A percentile compares a stretch with the other conserved stretches of the same genome.
Evolutionary conservation across 2,329 filamentous ascomycete species (phyloP).

Genomic region (Sphaceloma murrayae): DNA sequence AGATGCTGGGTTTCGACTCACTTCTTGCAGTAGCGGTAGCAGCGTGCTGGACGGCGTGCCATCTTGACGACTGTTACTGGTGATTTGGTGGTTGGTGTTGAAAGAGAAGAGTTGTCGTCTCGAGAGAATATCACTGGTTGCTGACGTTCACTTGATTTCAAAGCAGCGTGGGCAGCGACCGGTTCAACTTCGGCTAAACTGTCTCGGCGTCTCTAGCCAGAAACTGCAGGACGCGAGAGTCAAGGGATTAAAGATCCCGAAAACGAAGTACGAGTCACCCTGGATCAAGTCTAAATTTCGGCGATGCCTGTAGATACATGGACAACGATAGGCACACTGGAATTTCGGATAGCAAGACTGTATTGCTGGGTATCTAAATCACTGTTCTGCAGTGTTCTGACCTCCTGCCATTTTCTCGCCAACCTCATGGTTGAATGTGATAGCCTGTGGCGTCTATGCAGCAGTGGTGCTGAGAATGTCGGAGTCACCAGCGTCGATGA

Average conservation of each 20-base stretch:
- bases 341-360: conserved; percentile 10
- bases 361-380: conserved; percentile 10
- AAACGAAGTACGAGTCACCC: no score
- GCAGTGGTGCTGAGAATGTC: conserved; percentile 80
- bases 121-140: conserved; percentile 8
- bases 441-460: conserved; percentile 26
- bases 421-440: not conserved
- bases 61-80: conserved; percentile 67
- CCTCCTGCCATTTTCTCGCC: conserved; percentile 6
- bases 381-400: conserved; percentile 2
- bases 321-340: no score
- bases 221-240: no score
- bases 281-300: no score
- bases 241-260: no score
- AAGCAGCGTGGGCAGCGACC: conserved; percentile 8
- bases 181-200: conserved; percentile 7
- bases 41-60: conserved; percentile 98
- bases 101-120: conserved; percentile 17
- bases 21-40: conserved; percentile 99
- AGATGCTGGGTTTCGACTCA: conserved; percentile 53
- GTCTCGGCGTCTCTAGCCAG: no score
- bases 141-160: conserved; percentile 11
- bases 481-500: conserved; percentile 91
- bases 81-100: conserved; percentile 26
- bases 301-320: no score